These are phyloP conservation scores for Endocalyx cinctus DNA, from an alignment of 2,329 filamentous ascomycete genomes.

Conservation along the genomic window DNA sequence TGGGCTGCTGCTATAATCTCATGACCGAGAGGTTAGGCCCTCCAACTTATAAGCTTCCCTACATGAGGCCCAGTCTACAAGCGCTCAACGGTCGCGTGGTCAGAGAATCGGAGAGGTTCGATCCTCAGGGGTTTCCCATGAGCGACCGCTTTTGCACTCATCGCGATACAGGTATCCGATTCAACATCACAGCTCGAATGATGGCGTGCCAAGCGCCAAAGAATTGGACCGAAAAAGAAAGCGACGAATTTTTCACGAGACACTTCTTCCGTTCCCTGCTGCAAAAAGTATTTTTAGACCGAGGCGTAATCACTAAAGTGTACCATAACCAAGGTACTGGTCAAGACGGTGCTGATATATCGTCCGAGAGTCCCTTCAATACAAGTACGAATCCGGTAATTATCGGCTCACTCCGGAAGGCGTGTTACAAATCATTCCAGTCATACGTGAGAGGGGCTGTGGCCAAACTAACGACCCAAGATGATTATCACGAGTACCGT, in stretches of 20 bases:
- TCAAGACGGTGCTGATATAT: conserved; percentile 20
- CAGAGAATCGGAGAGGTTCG: conserved; percentile 65
- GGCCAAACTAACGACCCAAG: conserved; percentile 61
- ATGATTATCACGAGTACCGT: conserved; percentile 51
- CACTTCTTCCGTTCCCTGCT: conserved; percentile 91
- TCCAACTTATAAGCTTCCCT: conserved; percentile 78
- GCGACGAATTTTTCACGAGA: conserved; percentile 81
- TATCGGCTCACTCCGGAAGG: conserved; percentile 78
- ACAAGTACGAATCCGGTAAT: conserved; percentile 73
- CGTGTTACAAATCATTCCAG: conserved; percentile 69
- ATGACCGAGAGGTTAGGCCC: conserved; percentile 85
- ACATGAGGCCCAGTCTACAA: conserved; percentile 65
- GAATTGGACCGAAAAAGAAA: conserved; percentile 83
- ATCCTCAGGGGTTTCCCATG: conserved; percentile 93
- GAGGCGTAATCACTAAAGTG: conserved; percentile 65
- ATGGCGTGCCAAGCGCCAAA: conserved; percentile 95
- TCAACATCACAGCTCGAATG: conserved; percentile 96
- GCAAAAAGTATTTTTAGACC: conserved; percentile 88
- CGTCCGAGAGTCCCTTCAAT: conserved; percentile 39
- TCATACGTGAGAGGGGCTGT: conserved; percentile 79
- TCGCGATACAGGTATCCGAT: conserved; percentile 60
- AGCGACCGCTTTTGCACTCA: conserved; percentile 63
- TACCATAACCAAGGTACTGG: conserved; percentile 32
- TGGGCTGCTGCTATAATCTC: conserved; percentile 97
- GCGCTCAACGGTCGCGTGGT: conserved; percentile 64